Percentiles rank a stretch among this genome's conserved stretches.
phyloP scores from a whole-genome alignment of 768 basidiomycete species.

The Pholiota microspora region DNA sequence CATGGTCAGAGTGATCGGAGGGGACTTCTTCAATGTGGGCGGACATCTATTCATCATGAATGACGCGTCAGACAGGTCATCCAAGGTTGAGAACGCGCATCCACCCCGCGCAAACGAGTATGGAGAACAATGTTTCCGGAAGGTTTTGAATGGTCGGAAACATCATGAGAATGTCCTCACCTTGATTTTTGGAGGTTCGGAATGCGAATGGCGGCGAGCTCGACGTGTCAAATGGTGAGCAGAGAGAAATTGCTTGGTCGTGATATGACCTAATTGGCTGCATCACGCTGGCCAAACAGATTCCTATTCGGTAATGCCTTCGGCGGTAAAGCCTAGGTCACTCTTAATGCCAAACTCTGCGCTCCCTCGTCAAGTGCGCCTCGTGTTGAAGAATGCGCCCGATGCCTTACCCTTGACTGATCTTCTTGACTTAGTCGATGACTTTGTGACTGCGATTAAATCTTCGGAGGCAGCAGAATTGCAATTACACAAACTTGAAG shows the following conservation, averaged over 20 bases:
- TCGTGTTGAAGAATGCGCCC: slow-evolving; percentile 50
- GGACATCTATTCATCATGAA: slow-evolving; percentile 52
- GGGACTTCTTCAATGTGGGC: slow-evolving; percentile 81
- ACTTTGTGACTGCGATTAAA: slow-evolving; percentile 51
- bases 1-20: slow-evolving; percentile 79
- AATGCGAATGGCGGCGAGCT: slow-evolving; percentile 29
- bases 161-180: slow-evolving; percentile 24
- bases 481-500: slow-evolving; percentile 52
- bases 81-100: slow-evolving; percentile 26
- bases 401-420: slow-evolving; percentile 52
- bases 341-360: slow-evolving; percentile 20
- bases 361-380: slow-evolving; percentile 46
- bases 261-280: slow-evolving; percentile 29
- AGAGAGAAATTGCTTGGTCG: slow-evolving; percentile 27
- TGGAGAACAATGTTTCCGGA: not conserved
- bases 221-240: slow-evolving; percentile 35
- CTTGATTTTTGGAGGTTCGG: slow-evolving; percentile 23
- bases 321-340: slow-evolving; percentile 7
- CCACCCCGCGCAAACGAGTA: slow-evolving; percentile 24
- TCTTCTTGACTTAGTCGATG: slow-evolving; percentile 49
- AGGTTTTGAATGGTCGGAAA: slow-evolving; percentile 6
- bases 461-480: slow-evolving; percentile 43
- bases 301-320: slow-evolving; percentile 8
- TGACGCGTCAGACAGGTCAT: slow-evolving; percentile 31
- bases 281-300: slow-evolving; percentile 10